Evolutionary conservation across 169 alveolate genomes (phyloP), one percentile per base, ranked within the genome.

Genomic region (Theileria equi): DNA sequence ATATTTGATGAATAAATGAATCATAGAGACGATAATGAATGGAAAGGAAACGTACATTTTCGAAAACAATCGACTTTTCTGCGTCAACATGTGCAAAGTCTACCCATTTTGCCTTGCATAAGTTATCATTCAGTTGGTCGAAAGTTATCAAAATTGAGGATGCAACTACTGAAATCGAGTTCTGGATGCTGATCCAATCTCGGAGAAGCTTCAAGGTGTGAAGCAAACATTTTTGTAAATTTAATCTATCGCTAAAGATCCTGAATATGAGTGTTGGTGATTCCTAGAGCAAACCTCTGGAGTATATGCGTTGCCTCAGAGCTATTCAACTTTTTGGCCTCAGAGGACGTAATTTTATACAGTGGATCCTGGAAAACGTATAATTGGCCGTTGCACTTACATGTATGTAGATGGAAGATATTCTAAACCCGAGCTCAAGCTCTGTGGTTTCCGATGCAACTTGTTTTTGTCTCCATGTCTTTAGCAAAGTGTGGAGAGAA

Each of bases 371-470:
- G 48, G 3, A 13, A n/a, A 1, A 55, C 21, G 13, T 17, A 26
- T 58, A 36, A 6, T 52, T 17, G 21, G 34, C 19, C 23, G 16
- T 34, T 58, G 44, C 70, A 1, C 62, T 44, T 19, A n/a, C 53
- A 43, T 19, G 59, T 3, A 43, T n/a, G 40, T 60, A 52, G 6
- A 77, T 77, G 38, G 86, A 77, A 35, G 80, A 59, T 13, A 77
- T 67, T 31, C 86, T 32, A 31, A 77, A 77, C 4, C 86, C 86
- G 31, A 77, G 70, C 41, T 67, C 77, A 6, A 41, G 66, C 16
- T 77, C 81, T 0, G 86, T 67, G 26, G 86, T 77, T 28, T 77
- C 77, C 50, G 41, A 26, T 17, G 86, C 80, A 16, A 77, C 86
- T 7, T 57, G 44, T 17, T 55, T 63, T 25, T 77, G 86, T n/a